phyloP scores from a whole-genome alignment of 345 rosid genomes.

The Moringa oleifera region DNA sequence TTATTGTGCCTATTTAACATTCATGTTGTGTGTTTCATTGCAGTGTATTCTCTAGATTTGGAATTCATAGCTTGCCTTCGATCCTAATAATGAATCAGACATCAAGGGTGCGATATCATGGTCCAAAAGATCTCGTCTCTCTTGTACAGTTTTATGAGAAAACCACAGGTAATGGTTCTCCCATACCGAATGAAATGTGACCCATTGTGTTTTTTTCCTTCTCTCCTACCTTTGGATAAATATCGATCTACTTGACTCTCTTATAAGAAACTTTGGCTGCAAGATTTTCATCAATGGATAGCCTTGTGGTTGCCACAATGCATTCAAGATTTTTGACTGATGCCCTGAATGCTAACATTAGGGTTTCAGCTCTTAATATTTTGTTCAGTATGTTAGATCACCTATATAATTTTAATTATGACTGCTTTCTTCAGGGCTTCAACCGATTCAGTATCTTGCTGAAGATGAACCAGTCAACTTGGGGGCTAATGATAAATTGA shows the following conservation, averaged over 20 bases:
- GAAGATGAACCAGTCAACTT: slow-evolving; percentile 29
- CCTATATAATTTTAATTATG: neutral
- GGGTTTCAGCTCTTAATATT: neutral
- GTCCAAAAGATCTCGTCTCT: slow-evolving; percentile 54
- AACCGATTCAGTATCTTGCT: slow-evolving; percentile 44
- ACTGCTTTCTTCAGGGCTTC: slow-evolving; percentile 48
- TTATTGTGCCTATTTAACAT: slow-evolving; percentile 9
- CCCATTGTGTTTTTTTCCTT: too few relatives aligned
- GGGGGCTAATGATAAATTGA: slow-evolving; percentile 15
- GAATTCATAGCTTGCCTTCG: slow-evolving; percentile 83
- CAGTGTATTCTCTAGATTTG: slow-evolving; percentile 79
- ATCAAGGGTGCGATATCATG: slow-evolving; percentile 44
- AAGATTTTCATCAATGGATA: neutral
- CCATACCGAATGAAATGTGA: too few relatives aligned
- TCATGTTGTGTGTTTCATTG: slow-evolving; percentile 12
- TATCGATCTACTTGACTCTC: neutral
- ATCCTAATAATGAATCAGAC: slow-evolving; percentile 64
- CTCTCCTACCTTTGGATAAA: neutral
- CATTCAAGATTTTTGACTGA: too few relatives aligned
- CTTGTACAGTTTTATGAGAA: slow-evolving; percentile 64
- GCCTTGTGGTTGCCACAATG: too few relatives aligned
- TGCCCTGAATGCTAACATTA: neutral
- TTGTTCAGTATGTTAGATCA: neutral
- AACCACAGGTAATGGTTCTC: slow-evolving; percentile 46
- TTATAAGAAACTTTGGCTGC: neutral